Conservation (phyloP, 345 rosid species). For the Turritis glabra region DNA sequence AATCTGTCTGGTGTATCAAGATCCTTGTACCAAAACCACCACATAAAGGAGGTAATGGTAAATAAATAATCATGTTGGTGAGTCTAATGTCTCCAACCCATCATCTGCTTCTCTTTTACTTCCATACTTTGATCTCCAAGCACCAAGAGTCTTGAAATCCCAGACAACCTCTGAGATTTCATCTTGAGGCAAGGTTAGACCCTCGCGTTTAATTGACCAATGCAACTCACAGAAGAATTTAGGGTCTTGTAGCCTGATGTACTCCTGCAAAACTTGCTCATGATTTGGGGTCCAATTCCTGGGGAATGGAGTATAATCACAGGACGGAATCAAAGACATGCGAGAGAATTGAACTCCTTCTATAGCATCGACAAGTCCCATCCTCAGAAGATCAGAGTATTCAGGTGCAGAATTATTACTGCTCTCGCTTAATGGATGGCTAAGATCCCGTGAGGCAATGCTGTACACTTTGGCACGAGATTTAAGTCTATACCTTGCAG, state of each 20-base stretch:
- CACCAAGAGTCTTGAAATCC: conserved; percentile 85
- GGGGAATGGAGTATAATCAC: conserved; percentile 92
- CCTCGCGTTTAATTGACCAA: conserved; percentile 58
- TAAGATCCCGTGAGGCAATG: conserved; percentile 82
- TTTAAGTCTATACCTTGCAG: conserved; percentile 91
- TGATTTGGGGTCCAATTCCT: conserved; percentile 89
- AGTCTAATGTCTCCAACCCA: conserved; percentile 27
- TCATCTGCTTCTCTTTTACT: conserved; percentile 41
- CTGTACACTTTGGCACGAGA: conserved; percentile 95
- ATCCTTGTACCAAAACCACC: not conserved
- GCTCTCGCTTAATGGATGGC: conserved; percentile 79
- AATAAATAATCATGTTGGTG: conserved; percentile 18
- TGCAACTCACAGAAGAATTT: conserved; percentile 75
- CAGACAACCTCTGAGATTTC: conserved; percentile 81
- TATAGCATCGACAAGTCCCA: conserved; percentile 94
- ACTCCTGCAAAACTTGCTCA: conserved; percentile 75
- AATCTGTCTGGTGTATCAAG: conserved; percentile 13
- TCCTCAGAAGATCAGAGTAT: conserved; percentile 91
- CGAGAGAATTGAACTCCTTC: conserved; percentile 94
- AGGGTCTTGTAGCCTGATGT: conserved; percentile 78
- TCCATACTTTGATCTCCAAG: conserved; percentile 50
- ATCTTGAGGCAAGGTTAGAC: conserved; percentile 83
- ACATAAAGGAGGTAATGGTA: not conserved
- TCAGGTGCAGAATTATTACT: conserved; percentile 87
- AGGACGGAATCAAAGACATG: conserved; percentile 87